Evolutionary conservation across 345 rosid species (phyloP).

Genomic region (Iberis pinnata): DNA sequence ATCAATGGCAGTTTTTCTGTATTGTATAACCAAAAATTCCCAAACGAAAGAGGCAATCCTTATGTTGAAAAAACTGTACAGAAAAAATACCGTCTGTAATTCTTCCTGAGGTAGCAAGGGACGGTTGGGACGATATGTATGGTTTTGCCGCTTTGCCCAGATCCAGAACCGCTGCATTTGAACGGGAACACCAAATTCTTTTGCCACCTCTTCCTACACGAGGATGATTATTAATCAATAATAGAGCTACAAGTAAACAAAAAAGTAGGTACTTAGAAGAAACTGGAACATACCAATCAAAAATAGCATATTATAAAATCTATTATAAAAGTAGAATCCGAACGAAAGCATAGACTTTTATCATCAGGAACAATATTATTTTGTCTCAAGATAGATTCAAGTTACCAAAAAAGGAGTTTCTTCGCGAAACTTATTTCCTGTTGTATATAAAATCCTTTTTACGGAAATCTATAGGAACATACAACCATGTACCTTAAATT

Average conservation of each 20-base stretch:
- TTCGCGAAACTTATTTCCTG: neutral
- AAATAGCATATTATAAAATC: neutral
- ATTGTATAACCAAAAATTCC: neutral
- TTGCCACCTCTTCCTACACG: conserved; percentile 86
- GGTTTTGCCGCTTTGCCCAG: conserved; percentile 98
- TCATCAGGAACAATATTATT: neutral
- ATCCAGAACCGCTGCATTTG: conserved; percentile 87
- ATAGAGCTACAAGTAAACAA: conserved; percentile 7
- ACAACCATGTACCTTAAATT: conserved; percentile 57
- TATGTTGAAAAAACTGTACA: neutral
- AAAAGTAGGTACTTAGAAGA: neutral
- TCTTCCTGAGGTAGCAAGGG: conserved; percentile 82
- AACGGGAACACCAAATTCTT: conserved; percentile 85
- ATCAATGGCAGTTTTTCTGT: neutral
- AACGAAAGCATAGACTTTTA: conserved; percentile 1
- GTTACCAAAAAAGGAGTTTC: neutral
- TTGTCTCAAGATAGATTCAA: neutral
- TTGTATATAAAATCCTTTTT: neutral
- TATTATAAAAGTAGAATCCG: neutral
- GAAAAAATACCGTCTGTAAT: conserved; percentile 49
- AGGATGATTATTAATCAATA: conserved; percentile 12
- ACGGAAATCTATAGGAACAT: conserved; percentile 4
- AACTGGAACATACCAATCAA: neutral
- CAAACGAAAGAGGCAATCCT: conserved; percentile 11
- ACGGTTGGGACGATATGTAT: conserved; percentile 92